Evolutionary conservation across 2,329 filamentous ascomycete genomes (phyloP), one percentile per base, ranked within the genome.

Genomic region (Epichloe gansuensis): DNA sequence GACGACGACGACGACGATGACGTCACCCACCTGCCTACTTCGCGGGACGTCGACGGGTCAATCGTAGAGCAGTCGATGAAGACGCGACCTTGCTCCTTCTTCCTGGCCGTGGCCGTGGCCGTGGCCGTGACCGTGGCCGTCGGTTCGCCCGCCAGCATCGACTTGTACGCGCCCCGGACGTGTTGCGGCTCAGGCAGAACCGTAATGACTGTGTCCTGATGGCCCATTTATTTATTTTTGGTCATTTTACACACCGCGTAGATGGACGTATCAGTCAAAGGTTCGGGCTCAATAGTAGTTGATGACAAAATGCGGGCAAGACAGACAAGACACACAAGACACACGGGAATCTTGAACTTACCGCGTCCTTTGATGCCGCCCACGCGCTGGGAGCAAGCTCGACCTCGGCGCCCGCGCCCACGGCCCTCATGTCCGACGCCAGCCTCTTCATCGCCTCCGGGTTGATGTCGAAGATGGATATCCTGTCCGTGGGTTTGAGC

Each of bases 21-120:
- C 53, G 68, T 56, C 2, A 94, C 83, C 25, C 78, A 76, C 55
- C 82, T 75, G 23, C 90, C 89, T 5, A 97, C 85, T 58, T 82
- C 78, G 41, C 81, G 81, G 1, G 91, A 96, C 2, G 90, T 88
- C 35, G 82, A 82, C 0, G 91, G 90, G 68, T 97, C 93, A 64
- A 98, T 97, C 15, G 93, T 98, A 3, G 91, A 97, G 68, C 87
- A 91, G 69, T 98, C 93, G 64, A 98, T 93, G 68, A 95, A 96
- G 54, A 96, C 72, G 41, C 90, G 83, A 5, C 11, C 28, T 8
- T 21, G 17, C 17, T 21, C 17, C 17, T 21, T 21, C 2, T 21
- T 21, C 17, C 17, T 21, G 17, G 17, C 17, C 17, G 1, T 21
- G 17, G 17, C 17, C 17, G 17, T 21, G n/a, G n/a, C n/a, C 17